A percentile compares a stretch with the other conserved stretches of the same genome.
These are phyloP conservation scores for Laetiporus sulphureus DNA, from an alignment of 1,284 basidiomycete species.

Conservation along the genomic window DNA sequence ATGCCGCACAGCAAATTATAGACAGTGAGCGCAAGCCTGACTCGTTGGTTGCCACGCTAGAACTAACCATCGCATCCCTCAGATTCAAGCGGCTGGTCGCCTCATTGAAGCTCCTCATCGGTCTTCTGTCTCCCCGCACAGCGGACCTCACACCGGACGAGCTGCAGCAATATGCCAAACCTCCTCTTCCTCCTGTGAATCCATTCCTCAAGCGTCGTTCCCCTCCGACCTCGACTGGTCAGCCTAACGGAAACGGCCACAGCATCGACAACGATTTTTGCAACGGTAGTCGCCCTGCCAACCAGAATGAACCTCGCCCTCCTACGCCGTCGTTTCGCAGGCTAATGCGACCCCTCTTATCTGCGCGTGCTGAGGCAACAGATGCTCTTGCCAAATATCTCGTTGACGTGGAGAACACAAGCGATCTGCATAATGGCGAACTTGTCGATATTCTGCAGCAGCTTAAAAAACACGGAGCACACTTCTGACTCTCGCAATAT, in stretches of 20 bases:
- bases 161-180: constrained; percentile 14
- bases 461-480: too few species aligned
- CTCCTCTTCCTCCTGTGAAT: constrained; percentile 18
- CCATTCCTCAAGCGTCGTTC: constrained; percentile 21
- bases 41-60: too few species aligned
- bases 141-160: constrained; percentile 9
- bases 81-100: constrained; percentile 31
- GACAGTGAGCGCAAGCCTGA: constrained; percentile 21
- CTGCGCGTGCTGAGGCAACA: constrained; percentile 17
- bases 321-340: constrained; percentile 7
- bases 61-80: too few species aligned
- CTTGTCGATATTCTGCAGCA: too few species aligned
- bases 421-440: too few species aligned
- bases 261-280: background rate
- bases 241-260: background rate
- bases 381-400: constrained; percentile 2
- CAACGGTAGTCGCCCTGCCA: too few species aligned
- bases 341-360: constrained; percentile 19
- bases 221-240: background rate
- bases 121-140: constrained; percentile 19
- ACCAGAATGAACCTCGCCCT: too few species aligned
- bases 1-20: constrained; percentile 33
- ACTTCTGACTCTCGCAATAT: too few species aligned
- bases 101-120: constrained; percentile 29
- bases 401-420: constrained; percentile 2